A percentile compares a stretch with the other conserved stretches of the same genome.
Conservation (phyloP, 805 yeast genomes). For the Candida peoriensis region DNA sequence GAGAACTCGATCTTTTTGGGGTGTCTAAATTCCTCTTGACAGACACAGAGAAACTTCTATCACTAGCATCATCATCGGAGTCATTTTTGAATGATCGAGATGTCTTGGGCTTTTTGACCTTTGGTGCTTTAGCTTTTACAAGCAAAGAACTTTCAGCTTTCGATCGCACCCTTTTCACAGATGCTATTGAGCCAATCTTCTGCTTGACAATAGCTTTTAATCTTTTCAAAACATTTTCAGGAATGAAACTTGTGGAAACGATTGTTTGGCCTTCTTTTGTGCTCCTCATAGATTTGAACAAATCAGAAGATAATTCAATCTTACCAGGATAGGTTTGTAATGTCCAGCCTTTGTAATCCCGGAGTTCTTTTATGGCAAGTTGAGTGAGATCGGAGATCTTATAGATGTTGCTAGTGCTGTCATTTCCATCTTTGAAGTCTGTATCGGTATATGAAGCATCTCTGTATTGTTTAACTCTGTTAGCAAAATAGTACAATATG, state of each 20-base stretch:
- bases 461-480: conserved; percentile 71
- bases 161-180: conserved; percentile 12
- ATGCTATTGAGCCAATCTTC: conserved; percentile 27
- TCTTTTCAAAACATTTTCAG: conserved; percentile 38
- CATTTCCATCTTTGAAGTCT: conserved; percentile 22
- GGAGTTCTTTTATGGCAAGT: conserved; percentile 51
- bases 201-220: conserved; percentile 29
- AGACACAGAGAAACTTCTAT: conserved; percentile 1
- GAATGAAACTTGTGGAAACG: conserved; percentile 50
- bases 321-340: conserved; percentile 81
- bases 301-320: conserved; percentile 61
- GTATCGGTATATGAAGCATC: conserved; percentile 44
- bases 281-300: conserved; percentile 58
- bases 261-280: conserved; percentile 52
- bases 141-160: conserved; percentile 8
- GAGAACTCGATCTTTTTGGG: conserved; percentile 40
- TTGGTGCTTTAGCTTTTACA: conserved; percentile 11
- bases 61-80: conserved; percentile 8
- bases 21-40: neutral
- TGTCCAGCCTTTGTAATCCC: conserved; percentile 60
- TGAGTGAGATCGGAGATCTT: conserved; percentile 71
- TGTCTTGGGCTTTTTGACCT: conserved; percentile 16
- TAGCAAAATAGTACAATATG: conserved; percentile 67
- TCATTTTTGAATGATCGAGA: conserved; percentile 11
- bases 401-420: conserved; percentile 43